These are phyloP conservation scores for Zygosaccharomyces bailii DNA, from an alignment of 805 yeast genomes.

Conservation along the genomic window DNA sequence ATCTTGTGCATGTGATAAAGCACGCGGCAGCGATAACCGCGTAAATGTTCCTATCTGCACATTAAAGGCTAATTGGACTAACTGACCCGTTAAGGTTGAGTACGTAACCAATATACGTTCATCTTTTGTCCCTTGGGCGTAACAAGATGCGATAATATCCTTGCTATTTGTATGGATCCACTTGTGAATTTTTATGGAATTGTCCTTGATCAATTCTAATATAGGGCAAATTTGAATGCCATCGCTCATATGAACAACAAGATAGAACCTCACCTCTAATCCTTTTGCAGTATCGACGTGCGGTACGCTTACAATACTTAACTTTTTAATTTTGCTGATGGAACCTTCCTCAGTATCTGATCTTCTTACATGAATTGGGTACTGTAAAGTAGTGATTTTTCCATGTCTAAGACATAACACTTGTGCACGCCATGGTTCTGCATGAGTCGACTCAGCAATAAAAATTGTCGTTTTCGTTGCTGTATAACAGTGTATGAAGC, in stretches of 20 bases:
- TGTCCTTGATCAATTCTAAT: slow-evolving; percentile 8
- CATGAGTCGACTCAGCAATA: slow-evolving; percentile 14
- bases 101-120: slow-evolving; percentile 14
- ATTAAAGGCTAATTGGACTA: slow-evolving; percentile 17
- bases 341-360: not conserved
- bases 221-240: slow-evolving; percentile 19
- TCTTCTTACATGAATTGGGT: slow-evolving; percentile 8
- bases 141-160: slow-evolving; percentile 15
- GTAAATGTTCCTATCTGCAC: slow-evolving; percentile 7
- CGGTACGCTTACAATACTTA: slow-evolving; percentile 11
- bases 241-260: slow-evolving; percentile 18
- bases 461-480: slow-evolving; percentile 12
- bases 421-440: slow-evolving; percentile 6
- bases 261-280: slow-evolving; percentile 1
- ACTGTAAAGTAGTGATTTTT: not conserved
- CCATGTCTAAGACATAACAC: slow-evolving; percentile 9
- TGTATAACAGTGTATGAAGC: slow-evolving; percentile 16
- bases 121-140: slow-evolving; percentile 16
- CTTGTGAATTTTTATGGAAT: not conserved
- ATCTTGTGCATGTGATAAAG: slow-evolving; percentile 7
- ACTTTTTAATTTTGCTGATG: not conserved
- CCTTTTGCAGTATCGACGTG: slow-evolving; percentile 1
- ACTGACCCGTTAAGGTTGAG: slow-evolving; percentile 19
- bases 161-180: slow-evolving; percentile 14
- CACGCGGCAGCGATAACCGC: slow-evolving; percentile 4